Conservation (phyloP, 2,329 filamentous ascomycete species). For the Neonectria ditissima region DNA sequence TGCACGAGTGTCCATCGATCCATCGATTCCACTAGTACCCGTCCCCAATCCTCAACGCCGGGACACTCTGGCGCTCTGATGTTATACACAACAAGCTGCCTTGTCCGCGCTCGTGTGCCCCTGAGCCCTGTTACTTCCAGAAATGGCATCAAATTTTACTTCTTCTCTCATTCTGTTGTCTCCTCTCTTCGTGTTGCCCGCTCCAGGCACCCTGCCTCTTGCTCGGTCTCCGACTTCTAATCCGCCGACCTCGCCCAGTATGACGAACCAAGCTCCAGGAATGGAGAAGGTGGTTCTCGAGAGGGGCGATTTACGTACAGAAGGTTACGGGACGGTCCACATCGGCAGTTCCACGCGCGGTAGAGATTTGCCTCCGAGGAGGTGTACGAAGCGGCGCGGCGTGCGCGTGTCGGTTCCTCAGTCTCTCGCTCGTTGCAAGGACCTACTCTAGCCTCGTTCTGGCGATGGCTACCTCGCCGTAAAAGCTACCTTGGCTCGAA, state of each 20-base stretch:
- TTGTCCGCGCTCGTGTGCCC: not conserved
- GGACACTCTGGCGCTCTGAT: not conserved
- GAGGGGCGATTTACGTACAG: conserved; percentile 28
- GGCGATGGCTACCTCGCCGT: not conserved
- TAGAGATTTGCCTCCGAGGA: conserved; percentile 15
- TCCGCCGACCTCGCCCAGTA: not conserved
- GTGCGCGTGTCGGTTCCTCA: not conserved
- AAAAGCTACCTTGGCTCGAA: conserved; percentile 2
- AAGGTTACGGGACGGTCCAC: conserved; percentile 23
- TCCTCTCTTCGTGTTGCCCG: not conserved
- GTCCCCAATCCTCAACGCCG: not conserved
- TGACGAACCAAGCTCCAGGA: conserved; percentile 18
- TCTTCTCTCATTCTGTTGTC: not conserved
- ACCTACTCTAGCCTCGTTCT: not conserved
- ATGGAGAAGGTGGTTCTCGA: conserved; percentile 16
- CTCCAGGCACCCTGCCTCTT: not conserved
- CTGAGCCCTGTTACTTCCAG: not conserved
- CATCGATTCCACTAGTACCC: conserved; percentile 4
- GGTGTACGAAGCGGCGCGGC: not conserved
- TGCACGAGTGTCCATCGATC: not conserved
- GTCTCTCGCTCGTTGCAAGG: not conserved
- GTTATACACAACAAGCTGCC: not conserved
- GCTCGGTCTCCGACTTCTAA: not conserved
- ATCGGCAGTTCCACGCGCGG: conserved; percentile 20
- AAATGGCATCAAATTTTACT: not conserved